Conservation (phyloP, 208 protist species). For the Borovskyia barvae region DNA sequence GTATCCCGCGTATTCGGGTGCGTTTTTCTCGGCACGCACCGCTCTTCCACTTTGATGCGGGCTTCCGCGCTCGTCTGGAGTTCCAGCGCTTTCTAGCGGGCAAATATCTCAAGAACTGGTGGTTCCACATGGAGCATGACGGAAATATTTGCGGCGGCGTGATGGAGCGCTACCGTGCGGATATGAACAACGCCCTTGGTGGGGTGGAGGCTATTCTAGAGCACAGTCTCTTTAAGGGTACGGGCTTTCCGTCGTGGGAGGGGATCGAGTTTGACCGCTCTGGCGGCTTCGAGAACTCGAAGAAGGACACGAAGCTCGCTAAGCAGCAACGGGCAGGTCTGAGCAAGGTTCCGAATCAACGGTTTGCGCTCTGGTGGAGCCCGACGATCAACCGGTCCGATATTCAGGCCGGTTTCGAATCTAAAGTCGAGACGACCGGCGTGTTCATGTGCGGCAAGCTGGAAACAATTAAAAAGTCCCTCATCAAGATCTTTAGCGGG, state of each 20-base stretch:
- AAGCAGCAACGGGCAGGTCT: slow-evolving; percentile 99
- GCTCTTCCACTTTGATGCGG: slow-evolving; percentile 99
- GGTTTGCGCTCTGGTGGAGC: slow-evolving; percentile 99
- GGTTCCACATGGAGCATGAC: slow-evolving; percentile 99
- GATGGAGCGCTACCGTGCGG: slow-evolving; percentile 99
- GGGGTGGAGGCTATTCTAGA: slow-evolving; percentile 99
- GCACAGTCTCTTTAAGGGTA: slow-evolving; percentile 99
- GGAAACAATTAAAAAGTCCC: slow-evolving; percentile 99
- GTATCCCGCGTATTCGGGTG: slow-evolving; percentile 99
- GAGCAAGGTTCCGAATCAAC: slow-evolving; percentile 99
- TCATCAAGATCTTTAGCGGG: slow-evolving; percentile 99
- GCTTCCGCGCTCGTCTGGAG: slow-evolving; percentile 98
- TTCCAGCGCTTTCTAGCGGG: slow-evolving; percentile 99
- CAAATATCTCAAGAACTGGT: slow-evolving; percentile 99
- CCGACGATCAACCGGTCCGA: slow-evolving; percentile 99
- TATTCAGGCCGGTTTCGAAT: slow-evolving; percentile 99
- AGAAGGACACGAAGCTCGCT: slow-evolving; percentile 99
- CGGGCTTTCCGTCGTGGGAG: slow-evolving; percentile 99
- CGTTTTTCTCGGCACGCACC: slow-evolving; percentile 99
- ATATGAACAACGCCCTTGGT: slow-evolving; percentile 99
- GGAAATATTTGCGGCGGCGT: slow-evolving; percentile 99
- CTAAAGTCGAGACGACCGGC: slow-evolving; percentile 99
- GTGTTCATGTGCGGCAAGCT: slow-evolving; percentile 99
- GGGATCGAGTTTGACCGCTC: slow-evolving; percentile 99
- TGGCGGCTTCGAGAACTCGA: slow-evolving; percentile 98